Evolutionary conservation across 2,329 filamentous ascomycete species (phyloP).

Genomic region (Chrysoporthe austroafricana): DNA sequence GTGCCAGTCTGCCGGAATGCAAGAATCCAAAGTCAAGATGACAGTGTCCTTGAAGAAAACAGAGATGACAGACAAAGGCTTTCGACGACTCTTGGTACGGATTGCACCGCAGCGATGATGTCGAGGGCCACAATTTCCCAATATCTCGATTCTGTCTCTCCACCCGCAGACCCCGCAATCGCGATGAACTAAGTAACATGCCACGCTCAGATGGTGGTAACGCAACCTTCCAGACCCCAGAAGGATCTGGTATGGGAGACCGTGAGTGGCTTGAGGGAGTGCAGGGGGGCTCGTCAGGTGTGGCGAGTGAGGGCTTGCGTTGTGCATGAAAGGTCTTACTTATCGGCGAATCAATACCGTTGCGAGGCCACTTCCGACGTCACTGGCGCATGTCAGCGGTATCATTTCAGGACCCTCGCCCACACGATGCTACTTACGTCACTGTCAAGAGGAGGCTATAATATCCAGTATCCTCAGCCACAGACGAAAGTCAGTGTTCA

Average conservation of each 20-base stretch:
- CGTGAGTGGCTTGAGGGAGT: constrained; percentile 5
- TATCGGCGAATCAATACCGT: not conserved
- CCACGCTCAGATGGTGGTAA: constrained; percentile 7
- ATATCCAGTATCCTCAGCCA: constrained; percentile 4
- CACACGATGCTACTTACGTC: constrained; percentile 4
- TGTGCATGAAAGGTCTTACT: constrained; percentile 1
- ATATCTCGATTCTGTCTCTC: not conserved
- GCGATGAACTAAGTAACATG: not conserved
- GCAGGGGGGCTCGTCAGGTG: not conserved
- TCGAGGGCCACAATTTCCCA: constrained; percentile 1
- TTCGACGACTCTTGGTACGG: not conserved
- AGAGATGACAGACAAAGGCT: not conserved
- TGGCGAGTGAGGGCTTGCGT: constrained; percentile 10
- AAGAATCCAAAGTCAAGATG: not conserved
- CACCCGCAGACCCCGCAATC: not conserved
- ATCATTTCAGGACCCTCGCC: not conserved
- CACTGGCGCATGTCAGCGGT: constrained; percentile 6
- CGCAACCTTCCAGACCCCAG: not conserved
- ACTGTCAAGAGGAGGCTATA: not conserved
- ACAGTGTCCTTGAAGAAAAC: not conserved
- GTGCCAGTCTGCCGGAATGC: not conserved
- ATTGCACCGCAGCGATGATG: not conserved
- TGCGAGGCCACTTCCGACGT: not conserved
- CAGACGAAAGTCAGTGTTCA: not conserved
- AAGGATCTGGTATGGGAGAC: not conserved